Conservation (phyloP, 169 alveolate species). For the Plasmodium vinckei region DNA sequence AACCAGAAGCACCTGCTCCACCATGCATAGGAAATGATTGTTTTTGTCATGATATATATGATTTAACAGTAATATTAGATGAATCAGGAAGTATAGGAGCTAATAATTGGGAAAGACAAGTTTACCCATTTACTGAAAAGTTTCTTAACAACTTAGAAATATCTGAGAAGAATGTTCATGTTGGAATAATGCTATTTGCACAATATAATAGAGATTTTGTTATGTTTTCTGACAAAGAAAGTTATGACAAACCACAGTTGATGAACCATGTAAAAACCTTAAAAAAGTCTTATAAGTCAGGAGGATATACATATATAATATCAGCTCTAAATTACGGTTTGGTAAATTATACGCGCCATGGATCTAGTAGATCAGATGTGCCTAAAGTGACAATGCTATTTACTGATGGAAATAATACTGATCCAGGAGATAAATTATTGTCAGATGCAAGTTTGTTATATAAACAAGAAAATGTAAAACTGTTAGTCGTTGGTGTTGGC, state of each 20-base stretch:
- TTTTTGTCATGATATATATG: slow-evolving; percentile 45
- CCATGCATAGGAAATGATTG: slow-evolving; percentile 64
- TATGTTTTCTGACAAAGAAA: slow-evolving; percentile 48
- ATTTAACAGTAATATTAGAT: slow-evolving; percentile 61
- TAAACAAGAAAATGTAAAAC: slow-evolving; percentile 56
- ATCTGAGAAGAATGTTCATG: slow-evolving; percentile 30
- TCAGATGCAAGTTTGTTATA: slow-evolving; percentile 32
- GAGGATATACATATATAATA: slow-evolving; percentile 60
- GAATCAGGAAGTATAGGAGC: slow-evolving; percentile 65
- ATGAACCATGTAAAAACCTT: slow-evolving; percentile 12
- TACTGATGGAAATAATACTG: slow-evolving; percentile 65
- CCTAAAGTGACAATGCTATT: slow-evolving; percentile 63
- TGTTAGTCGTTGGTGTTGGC: slow-evolving; percentile 64
- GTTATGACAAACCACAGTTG: slow-evolving; percentile 31
- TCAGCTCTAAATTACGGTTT: slow-evolving; percentile 34
- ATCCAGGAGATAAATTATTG: slow-evolving; percentile 27
- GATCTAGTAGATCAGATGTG: slow-evolving; percentile 25
- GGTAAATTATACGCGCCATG: slow-evolving; percentile 16
- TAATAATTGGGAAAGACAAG: slow-evolving; percentile 50
- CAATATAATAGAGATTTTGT: slow-evolving; percentile 50
- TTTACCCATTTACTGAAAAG: slow-evolving; percentile 20
- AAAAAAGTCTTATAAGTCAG: slow-evolving; percentile 29
- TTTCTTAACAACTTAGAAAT: slow-evolving; percentile 25
- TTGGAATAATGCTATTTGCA: slow-evolving; percentile 59
- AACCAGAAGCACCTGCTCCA: slow-evolving; percentile 12